Evolutionary conservation across 306 rosid genomes (phyloP).

Genomic region (Astragalus membranaceus): DNA sequence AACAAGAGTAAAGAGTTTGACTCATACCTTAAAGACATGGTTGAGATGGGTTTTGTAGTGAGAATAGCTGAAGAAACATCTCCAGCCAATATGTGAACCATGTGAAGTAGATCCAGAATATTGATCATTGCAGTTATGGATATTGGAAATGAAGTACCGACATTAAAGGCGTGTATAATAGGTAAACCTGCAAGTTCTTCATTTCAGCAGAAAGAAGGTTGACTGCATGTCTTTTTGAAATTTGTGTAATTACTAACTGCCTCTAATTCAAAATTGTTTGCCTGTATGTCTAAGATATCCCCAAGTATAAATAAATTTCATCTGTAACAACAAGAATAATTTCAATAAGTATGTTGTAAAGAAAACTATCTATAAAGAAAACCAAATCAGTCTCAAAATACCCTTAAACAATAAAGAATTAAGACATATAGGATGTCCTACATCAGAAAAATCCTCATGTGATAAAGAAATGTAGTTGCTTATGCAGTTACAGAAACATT

Average conservation of each 20-base stretch:
- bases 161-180: not conserved
- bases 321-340: constrained; percentile 20
- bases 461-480: constrained; percentile 1
- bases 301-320: not conserved
- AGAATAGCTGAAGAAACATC: too few relatives aligned
- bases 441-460: constrained; percentile 2
- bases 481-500: not conserved
- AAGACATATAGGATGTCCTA: not conserved
- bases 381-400: not conserved
- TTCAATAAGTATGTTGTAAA: constrained; percentile 3
- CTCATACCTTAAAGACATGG: too few relatives aligned
- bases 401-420: not conserved
- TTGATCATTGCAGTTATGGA: not conserved
- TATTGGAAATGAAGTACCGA: constrained; percentile 1
- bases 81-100: not conserved
- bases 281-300: not conserved
- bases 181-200: constrained; percentile 48
- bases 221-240: constrained; percentile 31
- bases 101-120: not conserved
- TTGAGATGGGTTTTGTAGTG: too few relatives aligned
- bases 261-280: constrained; percentile 6
- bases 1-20: too few relatives aligned
- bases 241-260: constrained; percentile 4
- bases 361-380: not conserved
- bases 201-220: constrained; percentile 40